These are phyloP conservation scores for Phyllosticta paracitricarpa DNA, from an alignment of 2,329 filamentous ascomycete genomes.

Conservation along the genomic window DNA sequence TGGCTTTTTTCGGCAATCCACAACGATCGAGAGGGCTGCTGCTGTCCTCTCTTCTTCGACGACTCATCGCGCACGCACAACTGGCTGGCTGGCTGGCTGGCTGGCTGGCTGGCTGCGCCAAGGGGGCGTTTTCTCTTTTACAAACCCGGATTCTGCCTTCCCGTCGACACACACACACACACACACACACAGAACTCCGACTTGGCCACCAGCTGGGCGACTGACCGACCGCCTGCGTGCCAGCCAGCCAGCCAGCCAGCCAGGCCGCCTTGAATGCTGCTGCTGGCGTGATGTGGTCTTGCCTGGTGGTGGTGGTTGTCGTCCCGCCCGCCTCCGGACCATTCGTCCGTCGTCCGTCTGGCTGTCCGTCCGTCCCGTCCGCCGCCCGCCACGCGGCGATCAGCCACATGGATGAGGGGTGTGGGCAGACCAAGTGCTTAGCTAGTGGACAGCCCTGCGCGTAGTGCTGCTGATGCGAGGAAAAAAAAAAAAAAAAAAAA, in stretches of 20 bases:
- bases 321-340: background rate
- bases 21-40: background rate
- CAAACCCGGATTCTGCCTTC: background rate
- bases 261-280: background rate
- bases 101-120: background rate
- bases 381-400: background rate
- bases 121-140: background rate
- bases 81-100: too few relatives aligned
- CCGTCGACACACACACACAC: background rate
- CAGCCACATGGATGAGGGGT: background rate
- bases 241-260: too few relatives aligned
- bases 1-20: background rate
- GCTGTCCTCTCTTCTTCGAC: background rate
- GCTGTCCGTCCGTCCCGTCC: background rate
- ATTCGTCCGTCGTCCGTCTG: background rate
- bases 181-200: background rate
- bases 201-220: background rate
- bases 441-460: background rate
- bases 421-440: background rate
- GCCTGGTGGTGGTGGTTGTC: background rate
- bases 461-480: background rate
- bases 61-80: background rate
- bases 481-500: background rate
- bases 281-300: background rate
- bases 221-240: too few relatives aligned